phyloP scores from a whole-genome alignment of 2,329 filamentous ascomycete species.

The Pestalotiopsis sp. region DNA sequence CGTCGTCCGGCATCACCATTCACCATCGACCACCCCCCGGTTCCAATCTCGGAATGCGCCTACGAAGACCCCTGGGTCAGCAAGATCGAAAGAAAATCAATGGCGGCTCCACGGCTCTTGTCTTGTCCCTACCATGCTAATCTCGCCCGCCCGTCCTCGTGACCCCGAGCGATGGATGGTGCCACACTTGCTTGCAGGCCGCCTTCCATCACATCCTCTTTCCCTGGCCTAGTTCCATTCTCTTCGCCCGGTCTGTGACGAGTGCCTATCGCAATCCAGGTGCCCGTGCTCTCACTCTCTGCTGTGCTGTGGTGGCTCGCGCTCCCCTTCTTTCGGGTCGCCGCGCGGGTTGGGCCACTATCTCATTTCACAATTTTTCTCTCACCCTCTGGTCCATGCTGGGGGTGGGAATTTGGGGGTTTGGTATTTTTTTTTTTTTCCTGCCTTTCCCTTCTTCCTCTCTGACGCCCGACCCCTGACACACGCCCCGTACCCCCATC shows the following conservation, averaged over 20 bases:
- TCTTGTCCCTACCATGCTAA: background rate
- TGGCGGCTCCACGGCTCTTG: background rate
- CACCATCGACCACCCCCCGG: too few relatives aligned
- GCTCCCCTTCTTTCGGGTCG: background rate
- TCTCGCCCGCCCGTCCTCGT: slow-evolving; percentile 3
- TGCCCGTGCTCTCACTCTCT: background rate
- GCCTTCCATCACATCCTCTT: background rate
- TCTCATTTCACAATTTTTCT: slow-evolving; percentile 12
- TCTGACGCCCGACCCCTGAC: slow-evolving; percentile 7
- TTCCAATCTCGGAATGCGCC: too few relatives aligned
- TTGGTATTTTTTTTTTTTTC: background rate
- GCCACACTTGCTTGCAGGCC: slow-evolving; percentile 13
- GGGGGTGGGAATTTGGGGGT: background rate
- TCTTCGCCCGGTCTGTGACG: slow-evolving; percentile 10
- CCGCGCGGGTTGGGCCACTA: slow-evolving; percentile 8
- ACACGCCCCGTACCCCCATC: background rate
- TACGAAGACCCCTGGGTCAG: too few relatives aligned
- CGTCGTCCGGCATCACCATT: too few relatives aligned
- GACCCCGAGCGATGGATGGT: slow-evolving; percentile 7
- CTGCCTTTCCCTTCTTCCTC: background rate
- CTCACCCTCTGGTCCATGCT: background rate
- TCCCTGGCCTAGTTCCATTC: background rate
- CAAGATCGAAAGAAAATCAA: too few relatives aligned
- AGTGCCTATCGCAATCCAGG: slow-evolving; percentile 10
- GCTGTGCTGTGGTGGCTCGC: background rate